Conservation (phyloP, 2,329 filamentous ascomycete species). For the Colletotrichum kahawae region DNA sequence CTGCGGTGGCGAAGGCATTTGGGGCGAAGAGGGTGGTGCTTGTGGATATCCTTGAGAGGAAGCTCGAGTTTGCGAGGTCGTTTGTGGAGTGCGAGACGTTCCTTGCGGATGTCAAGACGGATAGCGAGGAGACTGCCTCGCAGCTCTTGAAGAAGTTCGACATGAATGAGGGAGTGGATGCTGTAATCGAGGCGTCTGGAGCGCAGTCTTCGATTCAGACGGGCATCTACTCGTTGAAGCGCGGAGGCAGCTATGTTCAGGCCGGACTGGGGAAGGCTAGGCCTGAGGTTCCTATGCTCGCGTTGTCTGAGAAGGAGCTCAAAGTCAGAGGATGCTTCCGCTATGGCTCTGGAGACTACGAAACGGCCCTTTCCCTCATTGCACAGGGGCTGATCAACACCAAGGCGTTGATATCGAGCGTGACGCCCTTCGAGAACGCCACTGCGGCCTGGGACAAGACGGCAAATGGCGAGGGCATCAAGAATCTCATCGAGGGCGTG, state of each 20-base stretch:
- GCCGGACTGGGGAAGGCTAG: not conserved
- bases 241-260: constrained; percentile 1
- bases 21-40: not conserved
- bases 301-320: not conserved
- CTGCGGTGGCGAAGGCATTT: constrained; percentile 3
- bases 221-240: not conserved
- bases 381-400: not conserved
- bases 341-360: not conserved
- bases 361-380: not conserved
- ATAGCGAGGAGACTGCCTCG: not conserved
- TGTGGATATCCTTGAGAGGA: constrained; percentile 1
- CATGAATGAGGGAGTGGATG: not conserved
- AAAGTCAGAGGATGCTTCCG: not conserved
- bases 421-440: constrained; percentile 18
- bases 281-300: constrained; percentile 1
- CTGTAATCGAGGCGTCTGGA: not conserved
- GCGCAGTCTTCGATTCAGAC: not conserved
- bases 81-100: not conserved
- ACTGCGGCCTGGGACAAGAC: constrained; percentile 24
- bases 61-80: not conserved
- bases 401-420: not conserved
- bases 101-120: not conserved
- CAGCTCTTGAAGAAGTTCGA: not conserved
- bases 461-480: constrained; percentile 22
- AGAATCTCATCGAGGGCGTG: constrained; percentile 24